These are phyloP conservation scores for Mangifera indica DNA, from an alignment of 345 rosid genomes.

Conservation along the genomic window DNA sequence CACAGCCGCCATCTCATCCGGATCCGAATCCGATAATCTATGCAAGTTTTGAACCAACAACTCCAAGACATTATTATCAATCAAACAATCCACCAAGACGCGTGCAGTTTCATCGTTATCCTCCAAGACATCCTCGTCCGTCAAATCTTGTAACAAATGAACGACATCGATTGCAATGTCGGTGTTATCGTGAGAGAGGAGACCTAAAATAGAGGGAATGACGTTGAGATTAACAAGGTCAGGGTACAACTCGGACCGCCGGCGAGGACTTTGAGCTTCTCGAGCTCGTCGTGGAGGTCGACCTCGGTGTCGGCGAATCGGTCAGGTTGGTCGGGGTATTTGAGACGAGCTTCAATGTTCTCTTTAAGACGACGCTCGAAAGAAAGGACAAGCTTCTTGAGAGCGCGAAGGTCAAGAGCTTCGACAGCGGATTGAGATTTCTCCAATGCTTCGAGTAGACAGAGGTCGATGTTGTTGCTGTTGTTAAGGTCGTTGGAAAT, in stretches of 20 bases:
- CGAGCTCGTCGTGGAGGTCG: slow-evolving; percentile 83
- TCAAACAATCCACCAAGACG: slow-evolving; percentile 60
- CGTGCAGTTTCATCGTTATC: slow-evolving; percentile 86
- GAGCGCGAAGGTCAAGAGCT: slow-evolving; percentile 68
- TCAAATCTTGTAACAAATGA: slow-evolving; percentile 80
- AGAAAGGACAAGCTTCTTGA: slow-evolving; percentile 83
- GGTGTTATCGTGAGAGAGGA: slow-evolving; percentile 81
- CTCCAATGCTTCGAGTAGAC: slow-evolving; percentile 85
- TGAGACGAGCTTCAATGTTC: slow-evolving; percentile 94
- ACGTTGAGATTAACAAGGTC: slow-evolving; percentile 72
- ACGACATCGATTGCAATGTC: slow-evolving; percentile 92
- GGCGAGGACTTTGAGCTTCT: slow-evolving; percentile 85
- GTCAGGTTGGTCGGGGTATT: slow-evolving; percentile 87
- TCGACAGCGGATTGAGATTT: slow-evolving; percentile 65
- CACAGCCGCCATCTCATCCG: slow-evolving; percentile 78
- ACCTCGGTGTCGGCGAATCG: slow-evolving; percentile 86
- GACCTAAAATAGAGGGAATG: slow-evolving; percentile 73
- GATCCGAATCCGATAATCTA: slow-evolving; percentile 71
- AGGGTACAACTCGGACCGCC: slow-evolving; percentile 95
- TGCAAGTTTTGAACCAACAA: slow-evolving; percentile 87
- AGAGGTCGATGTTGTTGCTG: slow-evolving; percentile 49
- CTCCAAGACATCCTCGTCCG: slow-evolving; percentile 87
- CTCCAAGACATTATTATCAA: slow-evolving; percentile 87
- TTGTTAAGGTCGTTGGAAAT: slow-evolving; percentile 24
- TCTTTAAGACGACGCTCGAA: slow-evolving; percentile 97